These are phyloP conservation scores for Leishmania martiniquensis DNA, from an alignment of 208 protist species.

Conservation along the genomic window DNA sequence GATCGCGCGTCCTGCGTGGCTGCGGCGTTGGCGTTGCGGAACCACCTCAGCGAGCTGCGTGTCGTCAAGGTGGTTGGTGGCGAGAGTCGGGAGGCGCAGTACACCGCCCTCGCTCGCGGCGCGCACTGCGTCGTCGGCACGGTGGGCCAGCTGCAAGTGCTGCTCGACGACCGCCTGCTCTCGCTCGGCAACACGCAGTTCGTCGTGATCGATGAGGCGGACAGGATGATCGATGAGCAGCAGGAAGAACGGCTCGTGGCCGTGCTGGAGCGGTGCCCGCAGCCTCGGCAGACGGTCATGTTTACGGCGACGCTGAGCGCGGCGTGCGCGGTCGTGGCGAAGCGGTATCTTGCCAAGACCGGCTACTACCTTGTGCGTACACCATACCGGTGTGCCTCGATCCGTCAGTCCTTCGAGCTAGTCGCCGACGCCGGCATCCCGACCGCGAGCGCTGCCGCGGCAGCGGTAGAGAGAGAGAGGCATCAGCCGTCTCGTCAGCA, in stretches of 20 bases:
- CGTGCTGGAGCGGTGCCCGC: constrained; percentile 86
- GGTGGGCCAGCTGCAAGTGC: constrained; percentile 69
- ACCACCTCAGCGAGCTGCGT: constrained; percentile 58
- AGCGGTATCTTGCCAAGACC: constrained; percentile 57
- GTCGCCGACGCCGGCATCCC: constrained; percentile 23
- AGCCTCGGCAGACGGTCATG: constrained; percentile 92
- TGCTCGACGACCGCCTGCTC: constrained; percentile 71
- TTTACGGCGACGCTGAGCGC: constrained; percentile 97
- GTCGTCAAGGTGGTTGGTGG: constrained; percentile 83
- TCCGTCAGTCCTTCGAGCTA: constrained; percentile 79
- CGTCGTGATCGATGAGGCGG: constrained; percentile 98
- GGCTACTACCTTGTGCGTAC: constrained; percentile 77
- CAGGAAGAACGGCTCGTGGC: constrained; percentile 87
- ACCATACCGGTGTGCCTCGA: constrained; percentile 60
- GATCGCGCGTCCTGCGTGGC: neutral
- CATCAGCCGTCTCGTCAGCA: constrained; percentile 10
- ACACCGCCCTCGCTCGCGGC: constrained; percentile 46
- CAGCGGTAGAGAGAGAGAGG: neutral
- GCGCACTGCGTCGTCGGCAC: constrained; percentile 87
- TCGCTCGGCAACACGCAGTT: constrained; percentile 65
- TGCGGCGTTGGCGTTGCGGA: constrained; percentile 21
- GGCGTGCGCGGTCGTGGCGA: constrained; percentile 57
- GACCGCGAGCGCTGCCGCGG: constrained; percentile 4
- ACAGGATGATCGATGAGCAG: constrained; percentile 95
- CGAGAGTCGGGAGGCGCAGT: constrained; percentile 60